Evolutionary conservation across 2,329 filamentous ascomycete genomes (phyloP).

Genomic region (Pseudogymnoascus verrucosus): DNA sequence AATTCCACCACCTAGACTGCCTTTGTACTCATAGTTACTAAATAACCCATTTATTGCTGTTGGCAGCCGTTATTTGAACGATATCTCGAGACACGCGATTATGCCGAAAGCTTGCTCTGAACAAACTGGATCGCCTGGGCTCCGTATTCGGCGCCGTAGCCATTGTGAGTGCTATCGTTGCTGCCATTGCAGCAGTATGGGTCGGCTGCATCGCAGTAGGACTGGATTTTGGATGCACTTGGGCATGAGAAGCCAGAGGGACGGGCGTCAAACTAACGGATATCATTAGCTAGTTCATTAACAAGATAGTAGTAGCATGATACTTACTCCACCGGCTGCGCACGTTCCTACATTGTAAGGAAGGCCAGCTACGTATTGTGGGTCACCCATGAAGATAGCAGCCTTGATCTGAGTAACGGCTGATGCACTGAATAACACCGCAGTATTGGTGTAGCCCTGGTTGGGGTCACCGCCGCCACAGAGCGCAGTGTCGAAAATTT

Average conservation of each 20-base stretch:
- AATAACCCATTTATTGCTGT: not conserved
- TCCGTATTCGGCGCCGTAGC: constrained; percentile 57
- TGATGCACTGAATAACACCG: constrained; percentile 35
- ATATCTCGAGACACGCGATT: not conserved
- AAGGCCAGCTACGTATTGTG: constrained; percentile 38
- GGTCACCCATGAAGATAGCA: constrained; percentile 42
- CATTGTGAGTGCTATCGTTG: constrained; percentile 50
- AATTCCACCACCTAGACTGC: not conserved
- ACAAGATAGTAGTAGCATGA: not conserved
- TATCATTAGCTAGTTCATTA: not conserved
- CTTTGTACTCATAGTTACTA: not conserved
- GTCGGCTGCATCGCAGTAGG: constrained; percentile 57
- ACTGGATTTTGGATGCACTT: constrained; percentile 42
- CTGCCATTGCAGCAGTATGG: constrained; percentile 61
- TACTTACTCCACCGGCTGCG: constrained; percentile 45
- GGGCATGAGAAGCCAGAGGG: constrained; percentile 48
- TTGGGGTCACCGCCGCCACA: constrained; percentile 50
- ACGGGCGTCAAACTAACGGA: constrained; percentile 49
- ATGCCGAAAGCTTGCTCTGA: constrained; percentile 30
- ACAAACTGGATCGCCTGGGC: constrained; percentile 51
- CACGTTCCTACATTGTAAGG: constrained; percentile 55
- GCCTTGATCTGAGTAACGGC: constrained; percentile 40
- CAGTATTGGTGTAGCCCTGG: constrained; percentile 36
- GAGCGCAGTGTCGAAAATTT: constrained; percentile 56
- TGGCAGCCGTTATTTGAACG: not conserved